Conservation (phyloP, 257 asterid genomes). For the Scutellaria minor region DNA sequence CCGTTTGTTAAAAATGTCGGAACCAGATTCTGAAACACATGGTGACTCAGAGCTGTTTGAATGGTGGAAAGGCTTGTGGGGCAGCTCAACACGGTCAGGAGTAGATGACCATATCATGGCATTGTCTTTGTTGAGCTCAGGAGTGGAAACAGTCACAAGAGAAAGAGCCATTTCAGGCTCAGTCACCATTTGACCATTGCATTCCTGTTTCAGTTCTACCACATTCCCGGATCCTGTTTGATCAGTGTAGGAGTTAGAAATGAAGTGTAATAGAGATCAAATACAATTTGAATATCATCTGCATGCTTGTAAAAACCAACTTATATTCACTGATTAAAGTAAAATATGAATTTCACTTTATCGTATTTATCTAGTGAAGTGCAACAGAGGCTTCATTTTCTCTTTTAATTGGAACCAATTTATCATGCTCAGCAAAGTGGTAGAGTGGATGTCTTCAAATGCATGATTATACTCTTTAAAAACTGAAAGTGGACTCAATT, state of each 20-base stretch:
- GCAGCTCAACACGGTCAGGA: slow-evolving; percentile 81
- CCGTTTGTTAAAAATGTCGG: slow-evolving; percentile 82
- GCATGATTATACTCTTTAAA: background rate
- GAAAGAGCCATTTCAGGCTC: slow-evolving; percentile 4
- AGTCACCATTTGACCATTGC: slow-evolving; percentile 46
- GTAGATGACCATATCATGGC: slow-evolving; percentile 78
- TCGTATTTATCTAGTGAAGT: background rate
- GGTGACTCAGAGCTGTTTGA: slow-evolving; percentile 97
- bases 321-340: background rate
- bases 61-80: slow-evolving; percentile 79
- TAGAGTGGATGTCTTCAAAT: background rate
- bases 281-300: background rate
- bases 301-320: too few species aligned
- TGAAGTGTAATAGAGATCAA: background rate
- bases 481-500: slow-evolving; percentile 10
- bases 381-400: background rate
- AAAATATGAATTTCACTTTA: background rate
- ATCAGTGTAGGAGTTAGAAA: slow-evolving; percentile 16
- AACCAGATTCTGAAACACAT: slow-evolving; percentile 88
- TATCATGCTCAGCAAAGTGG: background rate
- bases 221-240: slow-evolving; percentile 47
- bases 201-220: slow-evolving; percentile 50
- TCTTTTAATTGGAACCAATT: background rate
- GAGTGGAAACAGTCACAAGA: slow-evolving; percentile 53
- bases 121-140: slow-evolving; percentile 72